Evolutionary conservation across 1,284 basidiomycete genomes (phyloP), one percentile per base, ranked within the genome.

Genomic region (Kalmanozyma brasiliensis): DNA sequence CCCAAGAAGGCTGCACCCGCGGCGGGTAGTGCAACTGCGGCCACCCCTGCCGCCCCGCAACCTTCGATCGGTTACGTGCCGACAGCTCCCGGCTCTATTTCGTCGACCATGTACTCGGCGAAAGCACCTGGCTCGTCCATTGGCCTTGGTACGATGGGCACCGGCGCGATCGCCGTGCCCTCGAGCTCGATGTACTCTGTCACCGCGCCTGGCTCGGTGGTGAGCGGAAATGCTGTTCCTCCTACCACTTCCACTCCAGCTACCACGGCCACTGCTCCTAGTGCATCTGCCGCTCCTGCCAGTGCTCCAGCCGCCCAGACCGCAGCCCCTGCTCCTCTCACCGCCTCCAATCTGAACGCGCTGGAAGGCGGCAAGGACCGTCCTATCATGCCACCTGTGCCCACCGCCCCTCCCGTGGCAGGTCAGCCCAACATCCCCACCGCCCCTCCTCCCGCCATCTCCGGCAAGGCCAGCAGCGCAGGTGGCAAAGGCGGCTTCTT

Each of bases 401-500:
- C 67, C 8, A 40, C 46, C 6, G 67, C 61, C 1, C 67, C 67
- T 2, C 53, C 61, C 17, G 61, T 32, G 1, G 41, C 40, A 4
- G 67, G 67, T 4, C 56, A 57, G 26, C 60, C 64, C 26, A 70
- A 52, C 34, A 49, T 70, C 5, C 67, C 67, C 46, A 64, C 67
- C 3, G 67, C 67, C 19, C 67, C 67, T 4, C 67, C 67, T 13
- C 67, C 67, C 7, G 67, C 67, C 8, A 57, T 57, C 47, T 49
- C 53, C n/a, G 62, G 62, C 29, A 59, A 58, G 24, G 42, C 40
- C 14, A 52, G 51, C 35, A 52, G 49, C 41, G 30, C 36, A 7
- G 58, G 46, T 4, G 48, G 61, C 20, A 69, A 69, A 34, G 61
- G 64, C 17, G 64, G 67, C 24, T 61, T 70, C 53, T 70, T 70